These are phyloP conservation scores for Hansenula lynferdii DNA, from an alignment of 1,139 yeast species.

Conservation along the genomic window DNA sequence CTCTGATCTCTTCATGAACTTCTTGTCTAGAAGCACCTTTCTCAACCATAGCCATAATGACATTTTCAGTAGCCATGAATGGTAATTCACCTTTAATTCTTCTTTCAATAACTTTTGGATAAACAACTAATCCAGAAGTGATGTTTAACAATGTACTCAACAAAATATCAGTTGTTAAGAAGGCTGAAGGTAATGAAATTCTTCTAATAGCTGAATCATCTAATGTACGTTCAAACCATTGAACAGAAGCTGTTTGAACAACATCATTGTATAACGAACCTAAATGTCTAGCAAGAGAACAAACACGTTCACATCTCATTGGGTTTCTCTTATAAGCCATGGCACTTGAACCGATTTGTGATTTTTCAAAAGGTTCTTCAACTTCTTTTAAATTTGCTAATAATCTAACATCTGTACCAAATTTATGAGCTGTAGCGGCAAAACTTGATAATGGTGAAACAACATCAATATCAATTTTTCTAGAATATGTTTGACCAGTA, in stretches of 20 bases:
- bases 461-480: conserved; percentile 96
- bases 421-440: conserved; percentile 96
- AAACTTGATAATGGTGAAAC: conserved; percentile 89
- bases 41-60: conserved; percentile 99
- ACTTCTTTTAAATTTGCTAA: conserved; percentile 95
- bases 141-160: conserved; percentile 87
- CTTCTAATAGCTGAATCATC: conserved; percentile 99
- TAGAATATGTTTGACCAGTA: conserved; percentile 97
- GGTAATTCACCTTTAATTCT: conserved; percentile 94
- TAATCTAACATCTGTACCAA: conserved; percentile 95
- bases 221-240: conserved; percentile 98
- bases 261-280: conserved; percentile 92
- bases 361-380: conserved; percentile 97
- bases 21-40: conserved; percentile 98
- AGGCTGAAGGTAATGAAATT: conserved; percentile 94
- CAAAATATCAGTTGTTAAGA: conserved; percentile 91
- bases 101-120: conserved; percentile 97
- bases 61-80: conserved; percentile 99
- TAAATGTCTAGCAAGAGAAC: conserved; percentile 93
- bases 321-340: conserved; percentile 99
- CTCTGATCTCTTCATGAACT: conserved; percentile 97
- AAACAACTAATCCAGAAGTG: conserved; percentile 92
- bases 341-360: conserved; percentile 96
- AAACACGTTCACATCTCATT: conserved; percentile 98
- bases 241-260: conserved; percentile 94